Evolutionary conservation across 2,329 filamentous ascomycete species (phyloP), one percentile per base, ranked within the genome.

Genomic region (Sclerotinia minor): DNA sequence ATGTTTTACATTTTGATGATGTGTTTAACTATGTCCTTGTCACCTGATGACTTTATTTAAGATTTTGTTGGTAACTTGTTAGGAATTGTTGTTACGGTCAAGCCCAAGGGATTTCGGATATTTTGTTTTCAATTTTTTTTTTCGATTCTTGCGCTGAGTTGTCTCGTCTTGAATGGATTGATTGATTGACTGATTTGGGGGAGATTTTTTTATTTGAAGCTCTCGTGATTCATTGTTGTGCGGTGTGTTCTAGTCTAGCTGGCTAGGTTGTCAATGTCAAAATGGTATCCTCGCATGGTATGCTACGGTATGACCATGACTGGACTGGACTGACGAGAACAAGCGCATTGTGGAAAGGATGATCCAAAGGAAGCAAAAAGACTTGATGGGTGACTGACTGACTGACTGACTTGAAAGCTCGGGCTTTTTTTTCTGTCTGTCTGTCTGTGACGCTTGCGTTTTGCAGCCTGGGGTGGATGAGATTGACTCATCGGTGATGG

Each of bases 1-100:
- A n/a, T 64, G 60, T 64, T 64, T 64, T 64, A 52, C 60, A 64
- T 52, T 50, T 60, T 64, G 60, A 64, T 64, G 60, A 64, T 52
- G 60, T 64, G 60, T 49, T 52, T 52, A 41, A n/a, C 49, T 49
- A 1, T 21, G 32, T 13, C 8, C 15, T 11, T 2, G 35, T 49
- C 57, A 59, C 57, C 57, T 59, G 57, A 59, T 59, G 57, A n/a
- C 17, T 11, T 17, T 5, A 13, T 19, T 17, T 53, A 26, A 32
- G 0, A 32, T n/a, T 55, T 32, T n/a, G n/a, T n/a, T n/a, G n/a
- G n/a, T n/a, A n/a, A n/a, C 29, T 35, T 55, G 53, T 55, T 55
- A 15, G 26, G 13, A 3, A 2, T 54, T 21, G 52, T 41, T 58
- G 41, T 59, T 59, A 32, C 57, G 57, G 57, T 59, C 57, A 59